These are phyloP conservation scores for Pseudogymnoascus sp. DNA, from an alignment of 2,329 filamentous ascomycete genomes.

Conservation along the genomic window DNA sequence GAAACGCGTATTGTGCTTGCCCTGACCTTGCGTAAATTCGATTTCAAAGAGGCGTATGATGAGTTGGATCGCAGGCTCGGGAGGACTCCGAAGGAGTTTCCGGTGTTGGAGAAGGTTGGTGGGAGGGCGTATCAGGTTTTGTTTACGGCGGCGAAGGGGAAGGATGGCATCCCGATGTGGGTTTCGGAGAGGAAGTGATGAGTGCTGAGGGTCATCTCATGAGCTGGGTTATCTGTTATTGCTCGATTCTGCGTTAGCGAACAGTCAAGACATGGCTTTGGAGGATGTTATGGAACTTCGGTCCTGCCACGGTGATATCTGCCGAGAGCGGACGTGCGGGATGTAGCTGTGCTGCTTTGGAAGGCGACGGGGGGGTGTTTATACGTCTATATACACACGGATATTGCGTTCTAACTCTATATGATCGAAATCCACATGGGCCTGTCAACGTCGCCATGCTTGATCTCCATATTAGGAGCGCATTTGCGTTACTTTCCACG, in stretches of 20 bases:
- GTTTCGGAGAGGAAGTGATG: not conserved
- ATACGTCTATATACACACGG: not conserved
- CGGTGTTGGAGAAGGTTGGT: conserved; percentile 14
- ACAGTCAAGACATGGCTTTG: not conserved
- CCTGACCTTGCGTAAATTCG: conserved; percentile 39
- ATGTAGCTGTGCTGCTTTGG: not conserved
- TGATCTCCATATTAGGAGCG: not conserved
- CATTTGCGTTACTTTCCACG: not conserved
- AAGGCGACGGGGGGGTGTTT: not conserved
- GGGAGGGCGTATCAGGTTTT: conserved; percentile 19
- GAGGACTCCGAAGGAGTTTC: conserved; percentile 16
- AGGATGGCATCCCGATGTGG: conserved; percentile 19
- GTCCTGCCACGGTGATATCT: too few relatives aligned
- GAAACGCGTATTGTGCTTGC: conserved; percentile 41
- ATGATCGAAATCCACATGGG: not conserved
- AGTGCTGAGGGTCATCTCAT: not conserved
- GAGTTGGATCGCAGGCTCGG: conserved; percentile 24
- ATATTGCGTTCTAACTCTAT: not conserved
- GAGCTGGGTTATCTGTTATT: not conserved
- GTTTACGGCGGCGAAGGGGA: conserved; percentile 20
- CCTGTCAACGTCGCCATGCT: not conserved
- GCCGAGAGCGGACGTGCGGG: not conserved
- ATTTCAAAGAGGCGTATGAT: conserved; percentile 35
- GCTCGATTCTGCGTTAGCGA: not conserved
- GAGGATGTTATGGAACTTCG: too few relatives aligned